Base-by-base conservation (phyloP, 768 basidiomycete genomes). In the Leccinellum rugosiceps region DNA sequence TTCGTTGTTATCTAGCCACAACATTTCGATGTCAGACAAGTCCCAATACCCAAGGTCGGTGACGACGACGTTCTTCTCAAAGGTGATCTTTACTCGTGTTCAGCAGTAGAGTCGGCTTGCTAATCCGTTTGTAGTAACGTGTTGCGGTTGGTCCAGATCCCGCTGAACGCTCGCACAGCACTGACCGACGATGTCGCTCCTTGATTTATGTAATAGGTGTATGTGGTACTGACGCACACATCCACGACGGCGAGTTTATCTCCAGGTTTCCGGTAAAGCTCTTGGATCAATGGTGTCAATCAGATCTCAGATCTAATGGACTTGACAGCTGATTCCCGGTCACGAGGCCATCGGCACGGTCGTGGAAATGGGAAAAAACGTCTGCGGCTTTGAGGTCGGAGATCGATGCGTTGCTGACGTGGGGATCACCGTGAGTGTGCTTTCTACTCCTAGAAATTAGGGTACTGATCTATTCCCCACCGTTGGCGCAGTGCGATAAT, bases 321-420 rank as follows among this genome's bases (percentile, higher is more conserved):
- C 34, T 8, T 47, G n/a, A 38, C 62, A 86, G 81, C 77, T 91
- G 43, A 86, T 90, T 56, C 87, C 89, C 11, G 85, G 87, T 2
- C 87, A 90, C 61, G 88, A 88, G 73, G 82, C 81, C 41, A 84
- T 96, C 34, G 93, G 93, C 5, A 75, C 74, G 9, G 76, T 93
- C 53, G 83, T 87, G 26, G 83, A 86, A 60, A 76, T 90, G 64
- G 92, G 93, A 23, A 88, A 86, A 76, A 82, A 90, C 58, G 92
- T 94, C 48, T 82, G 82, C 60, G 89, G 81, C 5, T 92, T 95
- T 65, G 73, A 77, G 2, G 70, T 83, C 14, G 93, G 93, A 28
- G 93, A 94, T 66, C 85, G 92, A 52, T 86, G 87, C 65, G 93
- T 91, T 38, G 90, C 89, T 25, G 93, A 96, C 71, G 87, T 89